phyloP scores from a whole-genome alignment of 1,139 yeast genomes.

The Eremothecium coryli region DNA sequence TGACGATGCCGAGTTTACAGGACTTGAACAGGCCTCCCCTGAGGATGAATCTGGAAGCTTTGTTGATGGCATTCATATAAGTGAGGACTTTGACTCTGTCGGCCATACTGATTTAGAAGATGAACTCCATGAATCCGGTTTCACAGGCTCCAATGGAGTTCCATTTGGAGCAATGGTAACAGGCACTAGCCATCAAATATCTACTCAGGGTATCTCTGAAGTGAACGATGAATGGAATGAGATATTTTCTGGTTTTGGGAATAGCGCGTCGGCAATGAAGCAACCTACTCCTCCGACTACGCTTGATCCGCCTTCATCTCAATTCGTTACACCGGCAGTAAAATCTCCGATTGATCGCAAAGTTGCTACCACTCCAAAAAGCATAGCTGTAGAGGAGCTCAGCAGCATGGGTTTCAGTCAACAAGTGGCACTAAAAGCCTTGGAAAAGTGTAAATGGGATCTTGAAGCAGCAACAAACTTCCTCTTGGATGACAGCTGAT shows the following conservation, averaged over 20 bases:
- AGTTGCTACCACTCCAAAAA: constrained; percentile 35
- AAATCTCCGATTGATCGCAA: constrained; percentile 23
- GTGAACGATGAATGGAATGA: constrained; percentile 86
- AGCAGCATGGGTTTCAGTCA: constrained; percentile 84
- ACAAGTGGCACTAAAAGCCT: constrained; percentile 56
- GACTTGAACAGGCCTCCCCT: constrained; percentile 40
- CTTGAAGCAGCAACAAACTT: constrained; percentile 78
- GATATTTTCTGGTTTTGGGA: constrained; percentile 82
- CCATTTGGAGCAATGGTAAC: too few species aligned
- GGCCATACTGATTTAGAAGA: constrained; percentile 25
- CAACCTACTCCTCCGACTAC: constrained; percentile 4
- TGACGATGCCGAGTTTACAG: constrained; percentile 44
- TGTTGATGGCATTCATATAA: constrained; percentile 13
- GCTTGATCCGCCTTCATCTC: constrained; percentile 6
- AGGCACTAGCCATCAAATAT: background rate
- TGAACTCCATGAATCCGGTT: constrained; percentile 30
- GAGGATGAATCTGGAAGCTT: constrained; percentile 38
- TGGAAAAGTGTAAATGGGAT: constrained; percentile 61
- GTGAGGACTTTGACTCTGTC: constrained; percentile 23
- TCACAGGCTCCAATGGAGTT: constrained; percentile 30
- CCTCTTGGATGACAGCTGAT: constrained; percentile 55
- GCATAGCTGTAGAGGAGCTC: constrained; percentile 58
- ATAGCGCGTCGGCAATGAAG: constrained; percentile 18
- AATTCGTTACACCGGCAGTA: constrained; percentile 8
- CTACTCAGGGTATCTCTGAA: constrained; percentile 8